Percentiles rank a stretch among this genome's conserved stretches.
phyloP scores from a whole-genome alignment of 768 basidiomycete genomes.

The Favolaschia claudopus region DNA sequence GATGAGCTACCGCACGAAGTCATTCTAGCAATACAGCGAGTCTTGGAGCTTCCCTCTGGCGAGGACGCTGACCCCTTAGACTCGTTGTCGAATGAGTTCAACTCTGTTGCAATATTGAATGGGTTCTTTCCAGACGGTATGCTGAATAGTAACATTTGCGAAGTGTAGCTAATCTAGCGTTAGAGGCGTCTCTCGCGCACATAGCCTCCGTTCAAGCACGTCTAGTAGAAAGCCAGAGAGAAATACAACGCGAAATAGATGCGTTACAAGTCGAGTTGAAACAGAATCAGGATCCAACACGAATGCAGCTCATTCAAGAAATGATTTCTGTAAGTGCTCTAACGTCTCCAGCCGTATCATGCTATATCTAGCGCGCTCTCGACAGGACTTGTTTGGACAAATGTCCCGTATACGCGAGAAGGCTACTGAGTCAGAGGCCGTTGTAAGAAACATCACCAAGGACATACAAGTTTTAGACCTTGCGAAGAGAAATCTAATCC shows the following conservation, averaged over 20 bases:
- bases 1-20: slow-evolving; percentile 73
- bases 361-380: slow-evolving; percentile 13
- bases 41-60: slow-evolving; percentile 61
- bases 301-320: slow-evolving; percentile 92
- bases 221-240: slow-evolving; percentile 72
- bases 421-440: slow-evolving; percentile 95
- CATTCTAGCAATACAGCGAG: slow-evolving; percentile 72
- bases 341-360: not conserved
- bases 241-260: slow-evolving; percentile 77
- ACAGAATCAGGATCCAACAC: slow-evolving; percentile 83
- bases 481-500: slow-evolving; percentile 91
- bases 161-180: slow-evolving; percentile 15
- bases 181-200: slow-evolving; percentile 80
- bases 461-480: slow-evolving; percentile 95
- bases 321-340: slow-evolving; percentile 83
- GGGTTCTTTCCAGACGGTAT: slow-evolving; percentile 82
- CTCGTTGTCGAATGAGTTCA: slow-evolving; percentile 63
- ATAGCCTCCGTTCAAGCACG: slow-evolving; percentile 75
- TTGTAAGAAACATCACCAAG: slow-evolving; percentile 93
- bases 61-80: slow-evolving; percentile 64
- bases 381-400: slow-evolving; percentile 90
- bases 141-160: slow-evolving; percentile 24
- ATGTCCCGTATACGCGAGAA: slow-evolving; percentile 97
- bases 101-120: slow-evolving; percentile 65
- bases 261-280: slow-evolving; percentile 70